A percentile compares a stretch with the other conserved stretches of the same genome.
phyloP scores from a whole-genome alignment of 2,329 filamentous ascomycete genomes.

The Gyromitra esculenta region DNA sequence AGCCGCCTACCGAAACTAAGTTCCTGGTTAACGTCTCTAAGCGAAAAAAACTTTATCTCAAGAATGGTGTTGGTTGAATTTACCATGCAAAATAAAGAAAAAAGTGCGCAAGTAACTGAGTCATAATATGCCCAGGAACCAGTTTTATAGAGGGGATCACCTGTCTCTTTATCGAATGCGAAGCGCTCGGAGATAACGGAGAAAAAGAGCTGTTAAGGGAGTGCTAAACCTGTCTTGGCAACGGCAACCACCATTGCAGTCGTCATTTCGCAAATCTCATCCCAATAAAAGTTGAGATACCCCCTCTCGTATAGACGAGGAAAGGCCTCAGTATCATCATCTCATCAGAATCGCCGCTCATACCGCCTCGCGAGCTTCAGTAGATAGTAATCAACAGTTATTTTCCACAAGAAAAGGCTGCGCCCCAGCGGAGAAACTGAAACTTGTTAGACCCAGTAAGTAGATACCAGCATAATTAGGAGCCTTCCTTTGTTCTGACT shows the following conservation, averaged over 20 bases:
- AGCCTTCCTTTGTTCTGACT: conserved; percentile 26
- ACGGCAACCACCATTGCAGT: conserved; percentile 32
- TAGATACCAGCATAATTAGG: conserved; percentile 24
- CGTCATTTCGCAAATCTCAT: conserved; percentile 26
- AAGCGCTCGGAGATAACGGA: conserved; percentile 45
- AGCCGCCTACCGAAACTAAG: conserved; percentile 20
- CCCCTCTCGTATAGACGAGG: conserved; percentile 36
- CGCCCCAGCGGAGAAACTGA: conserved; percentile 10
- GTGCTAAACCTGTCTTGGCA: conserved; percentile 34
- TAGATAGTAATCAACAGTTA: conserved; percentile 26
- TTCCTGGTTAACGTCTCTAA: neutral
- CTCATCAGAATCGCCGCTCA: neutral
- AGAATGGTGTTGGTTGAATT: neutral
- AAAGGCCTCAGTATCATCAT: conserved; percentile 16
- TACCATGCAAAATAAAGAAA: conserved; percentile 7
- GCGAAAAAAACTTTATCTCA: conserved; percentile 17
- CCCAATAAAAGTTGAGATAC: conserved; percentile 40
- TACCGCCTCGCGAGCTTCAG: conserved; percentile 3
- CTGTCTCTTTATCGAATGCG: conserved; percentile 39
- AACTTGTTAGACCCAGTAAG: conserved; percentile 22
- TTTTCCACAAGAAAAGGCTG: conserved; percentile 7
- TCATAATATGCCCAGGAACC: conserved; percentile 18
- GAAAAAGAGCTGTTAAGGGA: conserved; percentile 28
- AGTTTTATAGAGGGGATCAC: conserved; percentile 5
- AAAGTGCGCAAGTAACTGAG: conserved; percentile 6